Base-by-base conservation (phyloP, 140 eudicot species). In the Ambrosia hybrid region DNA sequence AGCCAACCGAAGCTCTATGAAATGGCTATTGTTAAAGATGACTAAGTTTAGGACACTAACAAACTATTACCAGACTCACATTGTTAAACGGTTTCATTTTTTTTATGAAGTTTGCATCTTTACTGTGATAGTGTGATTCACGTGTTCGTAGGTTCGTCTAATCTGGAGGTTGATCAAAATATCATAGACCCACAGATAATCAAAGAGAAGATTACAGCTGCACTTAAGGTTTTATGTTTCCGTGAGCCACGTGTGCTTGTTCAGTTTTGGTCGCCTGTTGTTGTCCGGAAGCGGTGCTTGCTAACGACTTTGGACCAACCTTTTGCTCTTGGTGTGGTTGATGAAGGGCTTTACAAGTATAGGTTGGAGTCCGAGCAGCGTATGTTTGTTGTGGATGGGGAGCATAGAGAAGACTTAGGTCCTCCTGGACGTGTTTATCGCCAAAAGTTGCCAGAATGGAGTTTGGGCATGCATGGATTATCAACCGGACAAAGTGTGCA, bases 361-460 rank as follows among this genome's bases (percentile, higher is more conserved):
- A 59, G 85, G 70, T 64, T 56, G 67, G 51, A 64, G 21, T 76
- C 78, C 41, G 56, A 65, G 63, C 51, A 34, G 5, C 41, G 58
- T 48, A 33, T 33, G 36, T 65, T 55, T 51, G 41, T 16, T 45
- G 73, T 76, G 10, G 76, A 67, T 34, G 67, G 8, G 13, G 79
- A 67, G 12, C 58, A 51, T 12, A 62, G 49, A 3, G 75, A 73
- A 21, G 76, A 71, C 38, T 14, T 70, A 17, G 53, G 67, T 34
- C 76, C 71, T 5, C 74, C 78, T n/a, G 82, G 75, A 15, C 82
- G 85, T 3, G 85, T 76, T 8, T 80, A 52, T 33, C 9, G 53
- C 34, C 17, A 64, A 37, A 57, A 66, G 36, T 60, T 68, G 52
- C 80, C 80, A 0, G 84, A 80, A 16, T 74, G 74, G 68, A 62